Evolutionary conservation across 148 eudicot genomes (phyloP).

Genomic region (Rhododendron henanense): DNA sequence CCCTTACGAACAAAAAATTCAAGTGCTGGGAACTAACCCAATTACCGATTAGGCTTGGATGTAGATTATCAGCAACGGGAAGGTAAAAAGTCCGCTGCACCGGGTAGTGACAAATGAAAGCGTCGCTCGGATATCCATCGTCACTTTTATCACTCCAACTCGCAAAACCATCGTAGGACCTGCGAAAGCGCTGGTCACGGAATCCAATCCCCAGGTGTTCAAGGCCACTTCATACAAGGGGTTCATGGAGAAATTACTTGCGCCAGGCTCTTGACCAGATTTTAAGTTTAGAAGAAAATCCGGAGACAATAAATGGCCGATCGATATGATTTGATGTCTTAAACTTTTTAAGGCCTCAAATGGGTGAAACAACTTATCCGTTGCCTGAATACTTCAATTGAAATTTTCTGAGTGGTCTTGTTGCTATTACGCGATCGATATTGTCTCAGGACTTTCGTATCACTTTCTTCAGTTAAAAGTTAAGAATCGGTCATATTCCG

Average conservation of each 20-base stretch:
- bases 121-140: conserved; percentile 24
- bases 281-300: not conserved
- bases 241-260: not conserved
- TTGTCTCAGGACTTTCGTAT: no score
- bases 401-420: no score
- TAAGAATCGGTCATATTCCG: no score
- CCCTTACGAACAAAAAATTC: no score
- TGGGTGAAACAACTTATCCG: no score
- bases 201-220: no score
- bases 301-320: not conserved
- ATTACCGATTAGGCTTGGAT: not conserved
- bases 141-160: conserved; percentile 24
- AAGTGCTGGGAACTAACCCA: not conserved
- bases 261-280: no score
- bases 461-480: no score
- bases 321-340: not conserved
- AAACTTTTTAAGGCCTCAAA: not conserved
- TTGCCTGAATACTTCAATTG: no score
- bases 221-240: not conserved
- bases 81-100: conserved; percentile 14
- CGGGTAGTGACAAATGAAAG: conserved; percentile 6
- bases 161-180: conserved; percentile 8
- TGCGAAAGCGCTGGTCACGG: not conserved
- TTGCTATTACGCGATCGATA: no score
- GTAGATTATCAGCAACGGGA: conserved; percentile 25